Conservation (phyloP, 2,329 filamentous ascomycete genomes). For the Colletotrichum australisinense region DNA sequence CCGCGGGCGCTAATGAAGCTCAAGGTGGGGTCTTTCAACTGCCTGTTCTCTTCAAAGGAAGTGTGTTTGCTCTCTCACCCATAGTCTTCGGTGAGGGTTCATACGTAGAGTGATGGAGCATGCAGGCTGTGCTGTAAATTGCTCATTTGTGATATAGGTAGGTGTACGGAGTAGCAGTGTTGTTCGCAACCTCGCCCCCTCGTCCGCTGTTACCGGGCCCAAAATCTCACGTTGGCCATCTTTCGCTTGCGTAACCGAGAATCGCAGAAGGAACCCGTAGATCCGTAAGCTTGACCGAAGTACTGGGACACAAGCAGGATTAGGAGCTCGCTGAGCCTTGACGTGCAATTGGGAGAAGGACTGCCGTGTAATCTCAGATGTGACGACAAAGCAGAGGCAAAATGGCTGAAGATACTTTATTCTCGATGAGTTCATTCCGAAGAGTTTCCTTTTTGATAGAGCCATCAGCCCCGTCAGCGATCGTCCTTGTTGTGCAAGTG, state of each 20-base stretch:
- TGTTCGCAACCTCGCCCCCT: not conserved
- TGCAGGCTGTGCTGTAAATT: conserved; percentile 10
- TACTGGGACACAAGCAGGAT: not conserved
- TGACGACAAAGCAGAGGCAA: not conserved
- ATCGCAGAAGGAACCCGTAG: not conserved
- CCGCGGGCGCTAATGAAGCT: not conserved
- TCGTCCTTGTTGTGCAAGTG: conserved; percentile 12
- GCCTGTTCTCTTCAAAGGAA: not conserved
- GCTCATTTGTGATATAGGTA: not conserved
- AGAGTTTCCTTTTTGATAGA: not conserved
- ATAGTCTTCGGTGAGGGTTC: not conserved
- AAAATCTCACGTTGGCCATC: conserved; percentile 34
- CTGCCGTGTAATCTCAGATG: not conserved
- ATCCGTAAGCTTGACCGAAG: conserved; percentile 3
- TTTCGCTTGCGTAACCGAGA: not conserved
- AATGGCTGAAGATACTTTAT: not conserved
- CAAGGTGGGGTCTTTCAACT: not conserved
- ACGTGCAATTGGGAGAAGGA: not conserved
- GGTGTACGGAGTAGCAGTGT: not conserved
- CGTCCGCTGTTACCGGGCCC: conserved; percentile 6
- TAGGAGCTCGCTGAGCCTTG: not conserved
- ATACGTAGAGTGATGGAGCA: conserved; percentile 1
- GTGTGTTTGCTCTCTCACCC: not conserved
- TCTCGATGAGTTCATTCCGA: not conserved
- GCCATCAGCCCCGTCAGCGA: conserved; percentile 14